Conservation (phyloP, 2,329 filamentous ascomycete genomes). For the Pseudopithomyces maydicus region DNA sequence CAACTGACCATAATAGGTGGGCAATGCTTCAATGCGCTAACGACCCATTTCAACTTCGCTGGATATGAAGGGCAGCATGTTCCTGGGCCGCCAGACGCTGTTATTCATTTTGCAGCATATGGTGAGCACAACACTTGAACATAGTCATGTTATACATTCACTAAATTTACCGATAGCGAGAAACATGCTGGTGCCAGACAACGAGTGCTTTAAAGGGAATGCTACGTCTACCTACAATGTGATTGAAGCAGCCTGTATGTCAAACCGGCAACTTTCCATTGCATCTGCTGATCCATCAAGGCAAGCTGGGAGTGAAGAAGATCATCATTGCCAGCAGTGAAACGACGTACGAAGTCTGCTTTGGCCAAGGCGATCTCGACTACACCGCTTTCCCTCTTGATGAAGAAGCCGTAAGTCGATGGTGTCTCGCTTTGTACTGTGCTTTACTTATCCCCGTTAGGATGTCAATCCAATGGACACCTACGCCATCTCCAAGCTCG, state of each 20-base stretch:
- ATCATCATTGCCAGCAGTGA: constrained; percentile 65
- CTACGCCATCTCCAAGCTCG: constrained; percentile 66
- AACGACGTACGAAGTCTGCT: constrained; percentile 67
- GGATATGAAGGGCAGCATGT: constrained; percentile 53
- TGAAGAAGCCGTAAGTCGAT: constrained; percentile 56
- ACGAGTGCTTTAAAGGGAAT: constrained; percentile 63
- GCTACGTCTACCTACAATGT: constrained; percentile 64
- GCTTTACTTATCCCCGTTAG: not conserved
- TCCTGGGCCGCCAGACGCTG: constrained; percentile 59
- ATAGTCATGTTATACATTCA: not conserved
- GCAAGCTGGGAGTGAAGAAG: constrained; percentile 65
- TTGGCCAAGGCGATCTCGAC: constrained; percentile 62
- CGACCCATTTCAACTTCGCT: constrained; percentile 60
- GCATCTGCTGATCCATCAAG: not conserved
- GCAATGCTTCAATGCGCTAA: constrained; percentile 53
- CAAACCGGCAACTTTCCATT: not conserved
- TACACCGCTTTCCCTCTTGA: constrained; percentile 64
- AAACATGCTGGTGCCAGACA: constrained; percentile 65
- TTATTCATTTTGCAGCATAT: constrained; percentile 66
- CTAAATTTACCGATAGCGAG: constrained; percentile 42
- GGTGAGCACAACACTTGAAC: constrained; percentile 63
- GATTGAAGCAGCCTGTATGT: constrained; percentile 61
- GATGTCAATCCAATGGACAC: constrained; percentile 66
- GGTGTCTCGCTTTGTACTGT: no score
- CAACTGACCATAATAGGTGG: constrained; percentile 30